phyloP scores from a whole-genome alignment of 2,329 filamentous ascomycete species.

The Alternaria viburni region DNA sequence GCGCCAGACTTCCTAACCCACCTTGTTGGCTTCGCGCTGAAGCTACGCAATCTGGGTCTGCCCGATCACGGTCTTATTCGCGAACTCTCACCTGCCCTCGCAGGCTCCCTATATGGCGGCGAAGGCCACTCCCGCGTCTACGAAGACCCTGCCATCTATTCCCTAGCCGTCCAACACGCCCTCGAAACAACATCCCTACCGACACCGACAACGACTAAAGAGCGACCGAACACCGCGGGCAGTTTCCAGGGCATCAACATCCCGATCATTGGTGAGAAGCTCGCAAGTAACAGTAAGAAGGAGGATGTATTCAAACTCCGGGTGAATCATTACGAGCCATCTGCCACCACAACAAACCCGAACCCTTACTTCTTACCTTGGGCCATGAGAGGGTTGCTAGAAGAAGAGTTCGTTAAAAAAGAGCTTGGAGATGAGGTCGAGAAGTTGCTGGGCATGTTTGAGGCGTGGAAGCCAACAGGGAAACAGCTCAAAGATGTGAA shows the following conservation, averaged over 20 bases:
- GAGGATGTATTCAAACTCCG: slow-evolving; percentile 36
- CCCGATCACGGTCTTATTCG: slow-evolving; percentile 92
- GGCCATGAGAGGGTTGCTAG: slow-evolving; percentile 91
- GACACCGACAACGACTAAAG: slow-evolving; percentile 20
- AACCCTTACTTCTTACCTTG: slow-evolving; percentile 95
- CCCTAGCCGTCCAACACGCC: slow-evolving; percentile 58
- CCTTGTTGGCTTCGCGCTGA: slow-evolving; percentile 89
- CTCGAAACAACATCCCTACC: slow-evolving; percentile 55
- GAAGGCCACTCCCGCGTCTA: slow-evolving; percentile 95
- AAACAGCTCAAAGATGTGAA: slow-evolving; percentile 96
- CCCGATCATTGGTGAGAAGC: slow-evolving; percentile 37
- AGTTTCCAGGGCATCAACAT: slow-evolving; percentile 42
- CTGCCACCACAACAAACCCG: slow-evolving; percentile 49
- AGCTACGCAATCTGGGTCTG: slow-evolving; percentile 90
- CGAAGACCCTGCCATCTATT: slow-evolving; percentile 85
- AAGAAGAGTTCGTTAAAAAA: slow-evolving; percentile 87
- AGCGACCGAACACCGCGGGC: slow-evolving; percentile 28
- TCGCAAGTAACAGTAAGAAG: slow-evolving; percentile 11
- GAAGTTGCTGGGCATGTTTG: slow-evolving; percentile 83
- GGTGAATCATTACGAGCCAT: slow-evolving; percentile 42
- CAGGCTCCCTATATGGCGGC: slow-evolving; percentile 87
- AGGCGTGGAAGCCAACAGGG: slow-evolving; percentile 87
- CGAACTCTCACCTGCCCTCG: slow-evolving; percentile 85
- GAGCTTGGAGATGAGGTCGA: slow-evolving; percentile 79
- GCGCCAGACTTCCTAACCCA: slow-evolving; percentile 93